Percentiles rank a stretch among this genome's conserved stretches.
Evolutionary conservation across 768 basidiomycete genomes (phyloP).

Genomic region (Leccinum uliginosum): DNA sequence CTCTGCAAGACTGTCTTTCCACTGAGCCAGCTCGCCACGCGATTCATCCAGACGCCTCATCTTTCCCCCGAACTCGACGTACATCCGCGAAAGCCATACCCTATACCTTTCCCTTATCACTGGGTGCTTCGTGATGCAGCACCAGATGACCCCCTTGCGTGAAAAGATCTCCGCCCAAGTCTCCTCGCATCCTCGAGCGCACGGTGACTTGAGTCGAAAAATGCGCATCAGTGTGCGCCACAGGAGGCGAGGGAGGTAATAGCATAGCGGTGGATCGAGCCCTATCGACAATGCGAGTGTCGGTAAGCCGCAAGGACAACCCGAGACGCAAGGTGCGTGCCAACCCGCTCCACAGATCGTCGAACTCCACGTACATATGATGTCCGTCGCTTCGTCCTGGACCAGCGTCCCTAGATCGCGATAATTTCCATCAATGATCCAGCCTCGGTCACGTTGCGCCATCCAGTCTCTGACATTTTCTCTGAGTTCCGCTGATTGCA

Average conservation of each 20-base stretch:
- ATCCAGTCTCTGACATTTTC: constrained; percentile 19
- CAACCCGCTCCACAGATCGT: neutral
- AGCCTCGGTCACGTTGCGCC: constrained; percentile 33
- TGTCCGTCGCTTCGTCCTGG: constrained; percentile 41
- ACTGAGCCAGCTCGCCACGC: constrained; percentile 38
- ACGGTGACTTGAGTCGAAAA: constrained; percentile 34
- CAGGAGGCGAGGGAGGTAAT: constrained; percentile 59
- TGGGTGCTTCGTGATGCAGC: constrained; percentile 43
- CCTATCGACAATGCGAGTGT: constrained; percentile 34
- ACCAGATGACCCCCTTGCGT: constrained; percentile 45
- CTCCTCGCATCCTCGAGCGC: constrained; percentile 50
- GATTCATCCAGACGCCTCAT: constrained; percentile 54
- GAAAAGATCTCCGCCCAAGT: constrained; percentile 39
- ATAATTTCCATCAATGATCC: constrained; percentile 55
- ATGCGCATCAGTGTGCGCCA: constrained; percentile 49
- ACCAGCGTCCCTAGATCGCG: constrained; percentile 30
- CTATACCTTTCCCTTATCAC: constrained; percentile 11
- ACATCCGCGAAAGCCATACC: constrained; percentile 16
- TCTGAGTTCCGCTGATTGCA: constrained; percentile 26
- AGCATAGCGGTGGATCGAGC: constrained; percentile 60
- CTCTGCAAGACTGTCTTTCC: constrained; percentile 29
- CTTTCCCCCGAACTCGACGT: constrained; percentile 29
- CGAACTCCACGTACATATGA: constrained; percentile 43
- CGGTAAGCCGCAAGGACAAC: neutral
- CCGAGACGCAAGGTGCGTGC: neutral